phyloP scores from a whole-genome alignment of 2,329 filamentous ascomycete species.

The Stemphylium beticola region DNA sequence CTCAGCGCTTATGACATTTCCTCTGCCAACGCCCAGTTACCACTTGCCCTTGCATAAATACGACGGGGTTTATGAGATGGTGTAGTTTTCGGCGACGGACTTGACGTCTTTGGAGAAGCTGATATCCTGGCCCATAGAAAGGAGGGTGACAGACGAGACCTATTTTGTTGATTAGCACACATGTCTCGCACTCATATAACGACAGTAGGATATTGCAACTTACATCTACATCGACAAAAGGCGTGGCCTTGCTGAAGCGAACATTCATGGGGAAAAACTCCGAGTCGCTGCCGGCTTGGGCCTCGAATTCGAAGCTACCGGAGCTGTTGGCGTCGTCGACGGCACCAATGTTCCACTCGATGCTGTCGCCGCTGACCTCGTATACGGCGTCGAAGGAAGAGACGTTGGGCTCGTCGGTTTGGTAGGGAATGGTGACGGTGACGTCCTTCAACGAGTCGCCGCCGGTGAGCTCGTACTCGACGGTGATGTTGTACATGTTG shows the following conservation, averaged over 20 bases:
- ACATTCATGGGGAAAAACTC: conserved; percentile 99
- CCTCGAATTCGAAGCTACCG: conserved; percentile 95
- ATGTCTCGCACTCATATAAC: neutral
- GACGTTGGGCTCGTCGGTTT: conserved; percentile 81
- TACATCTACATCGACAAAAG: conserved; percentile 93
- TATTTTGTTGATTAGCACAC: conserved; percentile 45
- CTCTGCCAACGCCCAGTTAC: neutral
- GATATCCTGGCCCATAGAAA: conserved; percentile 79
- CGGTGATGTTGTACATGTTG: conserved; percentile 84
- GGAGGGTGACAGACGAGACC: conserved; percentile 72
- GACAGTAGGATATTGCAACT: conserved; percentile 50
- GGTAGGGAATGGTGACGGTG: conserved; percentile 84
- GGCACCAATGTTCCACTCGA: conserved; percentile 92
- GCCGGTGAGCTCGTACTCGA: conserved; percentile 93
- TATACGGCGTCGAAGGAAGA: conserved; percentile 95
- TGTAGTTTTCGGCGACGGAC: conserved; percentile 75
- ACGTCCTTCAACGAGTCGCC: conserved; percentile 82
- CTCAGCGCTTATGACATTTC: neutral
- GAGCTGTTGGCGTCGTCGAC: conserved; percentile 82
- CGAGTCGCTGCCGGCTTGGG: conserved; percentile 82
- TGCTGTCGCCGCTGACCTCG: conserved; percentile 86
- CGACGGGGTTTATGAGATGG: conserved; percentile 67
- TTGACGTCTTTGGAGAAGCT: conserved; percentile 83
- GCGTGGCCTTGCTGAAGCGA: conserved; percentile 81
- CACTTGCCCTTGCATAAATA: neutral